Conservation (phyloP, 352 stramenopile species). For the Pythium phragmiticola region DNA sequence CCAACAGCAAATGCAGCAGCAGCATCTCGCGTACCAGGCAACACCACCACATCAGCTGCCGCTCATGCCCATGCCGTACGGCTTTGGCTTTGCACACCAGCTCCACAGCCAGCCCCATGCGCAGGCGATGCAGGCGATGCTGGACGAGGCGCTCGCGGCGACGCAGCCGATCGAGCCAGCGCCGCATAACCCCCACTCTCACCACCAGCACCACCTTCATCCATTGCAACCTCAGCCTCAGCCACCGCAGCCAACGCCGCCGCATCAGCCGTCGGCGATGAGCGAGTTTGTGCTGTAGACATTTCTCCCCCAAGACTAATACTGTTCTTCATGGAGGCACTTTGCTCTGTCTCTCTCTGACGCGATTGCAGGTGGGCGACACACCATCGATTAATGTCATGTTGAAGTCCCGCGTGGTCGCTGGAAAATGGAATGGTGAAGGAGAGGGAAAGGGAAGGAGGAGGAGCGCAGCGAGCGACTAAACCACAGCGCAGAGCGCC, state of each 20-base stretch:
- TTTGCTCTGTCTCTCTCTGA: background rate
- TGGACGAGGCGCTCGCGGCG: conserved; percentile 16
- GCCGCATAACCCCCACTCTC: background rate
- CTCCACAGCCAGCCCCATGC: conserved; percentile 8
- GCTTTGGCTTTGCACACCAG: conserved; percentile 12
- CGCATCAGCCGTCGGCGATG: conserved; percentile 16
- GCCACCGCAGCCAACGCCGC: background rate
- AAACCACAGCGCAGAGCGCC: background rate
- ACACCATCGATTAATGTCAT: background rate
- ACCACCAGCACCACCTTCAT: background rate
- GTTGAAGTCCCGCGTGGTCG: background rate
- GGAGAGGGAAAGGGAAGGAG: background rate
- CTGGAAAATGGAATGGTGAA: background rate
- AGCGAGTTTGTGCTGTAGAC: conserved; percentile 26
- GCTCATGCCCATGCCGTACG: conserved; percentile 16
- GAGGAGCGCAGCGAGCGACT: background rate
- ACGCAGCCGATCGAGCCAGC: conserved; percentile 10
- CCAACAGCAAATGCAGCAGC: background rate
- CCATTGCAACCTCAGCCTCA: background rate
- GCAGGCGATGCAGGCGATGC: conserved; percentile 24
- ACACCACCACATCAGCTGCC: conserved; percentile 6
- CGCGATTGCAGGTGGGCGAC: background rate
- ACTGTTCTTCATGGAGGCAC: no score
- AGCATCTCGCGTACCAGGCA: background rate
- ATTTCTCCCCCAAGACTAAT: no score